Base-by-base conservation (phyloP, 805 yeast genomes). In the Vanderwaltozyma tropicalis region DNA sequence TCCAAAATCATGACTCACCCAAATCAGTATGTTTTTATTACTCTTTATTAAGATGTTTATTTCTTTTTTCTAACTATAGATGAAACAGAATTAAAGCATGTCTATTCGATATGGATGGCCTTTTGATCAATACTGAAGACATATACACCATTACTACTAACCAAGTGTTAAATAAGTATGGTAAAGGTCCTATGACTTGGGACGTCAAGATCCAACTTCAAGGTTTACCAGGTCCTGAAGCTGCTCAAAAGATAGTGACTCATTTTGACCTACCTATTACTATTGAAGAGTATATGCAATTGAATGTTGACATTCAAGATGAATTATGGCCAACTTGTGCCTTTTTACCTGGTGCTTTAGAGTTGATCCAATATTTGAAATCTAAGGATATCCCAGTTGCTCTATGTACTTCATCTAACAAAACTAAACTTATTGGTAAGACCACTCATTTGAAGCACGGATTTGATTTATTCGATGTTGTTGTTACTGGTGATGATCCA, bases 51-150 rank as follows among this genome's bases (percentile, higher is more conserved):
- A 34, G 31, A 19, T 15, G 4, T 13, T 31, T 19, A 19, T 3
- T 15, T 4, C 14, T 10, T 21, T 15, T 19, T 16, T 9, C 15
- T 13, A 13, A 26, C 24, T 10, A 21, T 10, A 21, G 24, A 21
- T 21, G 24, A 16, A 37, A 37, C 10, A 46, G 50, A 32, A 41
- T 53, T 11, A 56, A 50, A 38, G 63, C 63, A 46, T 60, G 64
- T 43, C 49, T 60, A 18, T 60, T 60, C 41, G 95, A 85, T 68
- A 84, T 92, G 97, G 99, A 92, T 57, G 99, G 99, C 1, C 72
- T 94, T 18, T 67, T 92, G 44, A 73, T 92, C 54, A 85, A 88
- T 63, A 83, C 96, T 4, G 99, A 92, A 61, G 94, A 84, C 46
- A 68, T 88, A 39, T 92, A 92, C 59, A 89, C 98, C 1, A 75